Evolutionary conservation across 1,284 basidiomycete species (phyloP).

Genomic region (Cryptococcus wingfieldii): DNA sequence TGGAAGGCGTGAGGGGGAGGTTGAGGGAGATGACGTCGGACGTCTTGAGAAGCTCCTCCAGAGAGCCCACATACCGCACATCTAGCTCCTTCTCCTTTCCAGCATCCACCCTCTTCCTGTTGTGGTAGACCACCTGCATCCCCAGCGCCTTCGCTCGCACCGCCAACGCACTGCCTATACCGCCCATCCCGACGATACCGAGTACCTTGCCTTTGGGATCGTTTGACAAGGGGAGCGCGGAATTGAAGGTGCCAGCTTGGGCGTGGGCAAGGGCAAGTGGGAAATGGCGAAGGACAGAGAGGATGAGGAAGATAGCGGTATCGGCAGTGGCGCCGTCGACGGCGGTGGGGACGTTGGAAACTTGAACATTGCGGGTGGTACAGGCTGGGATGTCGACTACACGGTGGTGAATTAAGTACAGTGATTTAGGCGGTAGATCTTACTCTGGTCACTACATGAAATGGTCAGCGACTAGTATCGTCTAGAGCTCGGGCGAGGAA

Average conservation of each 20-base stretch:
- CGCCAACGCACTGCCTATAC: conserved; percentile 59
- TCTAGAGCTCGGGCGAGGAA: not conserved
- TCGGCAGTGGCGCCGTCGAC: conserved; percentile 87
- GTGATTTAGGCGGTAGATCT: not conserved
- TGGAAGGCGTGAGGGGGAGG: conserved; percentile 19
- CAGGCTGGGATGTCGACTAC: conserved; percentile 59
- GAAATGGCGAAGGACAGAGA: conserved; percentile 72
- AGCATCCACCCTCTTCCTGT: conserved; percentile 55
- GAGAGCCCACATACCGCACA: conserved; percentile 26
- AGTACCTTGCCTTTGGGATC: conserved; percentile 72
- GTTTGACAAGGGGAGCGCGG: conserved; percentile 54
- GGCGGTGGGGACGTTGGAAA: conserved; percentile 80
- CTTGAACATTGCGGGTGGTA: conserved; percentile 35
- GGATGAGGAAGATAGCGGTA: conserved; percentile 73
- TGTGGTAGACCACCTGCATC: conserved; percentile 73
- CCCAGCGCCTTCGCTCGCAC: conserved; percentile 46
- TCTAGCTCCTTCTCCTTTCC: not conserved
- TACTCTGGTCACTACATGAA: conserved; percentile 16
- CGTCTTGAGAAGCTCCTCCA: conserved; percentile 17
- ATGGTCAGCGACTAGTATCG: not conserved
- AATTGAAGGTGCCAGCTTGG: conserved; percentile 48
- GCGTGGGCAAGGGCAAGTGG: conserved; percentile 64
- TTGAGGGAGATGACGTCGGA: conserved; percentile 26
- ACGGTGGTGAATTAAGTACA: not conserved
- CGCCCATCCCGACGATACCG: conserved; percentile 81